Percentiles rank a stretch among this genome's conserved stretches.
phyloP scores from a whole-genome alignment of 805 yeast species.

The Zygosaccharomyces kombuchaensis region DNA sequence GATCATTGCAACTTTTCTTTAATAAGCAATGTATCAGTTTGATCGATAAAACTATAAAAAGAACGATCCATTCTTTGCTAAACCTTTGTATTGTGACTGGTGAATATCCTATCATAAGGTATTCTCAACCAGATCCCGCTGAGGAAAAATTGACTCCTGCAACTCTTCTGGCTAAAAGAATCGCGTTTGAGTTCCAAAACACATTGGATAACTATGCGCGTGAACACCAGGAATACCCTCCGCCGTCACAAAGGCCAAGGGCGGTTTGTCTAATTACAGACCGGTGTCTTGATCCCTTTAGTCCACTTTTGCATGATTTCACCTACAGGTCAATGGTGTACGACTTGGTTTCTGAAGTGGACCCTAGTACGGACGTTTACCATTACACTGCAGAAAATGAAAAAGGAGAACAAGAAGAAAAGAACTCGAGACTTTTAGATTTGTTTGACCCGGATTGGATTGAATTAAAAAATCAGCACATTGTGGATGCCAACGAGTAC shows the following conservation, averaged over 20 bases:
- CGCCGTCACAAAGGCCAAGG: slow-evolving; percentile 53
- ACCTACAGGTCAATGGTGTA: slow-evolving; percentile 88
- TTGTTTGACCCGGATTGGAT: slow-evolving; percentile 65
- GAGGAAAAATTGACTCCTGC: slow-evolving; percentile 49
- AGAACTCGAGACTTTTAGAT: slow-evolving; percentile 50
- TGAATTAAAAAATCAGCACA: slow-evolving; percentile 66
- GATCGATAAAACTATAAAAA: slow-evolving; percentile 52
- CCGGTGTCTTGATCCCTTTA: slow-evolving; percentile 74
- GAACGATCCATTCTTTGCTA: slow-evolving; percentile 61
- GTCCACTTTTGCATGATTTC: slow-evolving; percentile 86
- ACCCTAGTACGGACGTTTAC: slow-evolving; percentile 43
- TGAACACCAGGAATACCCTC: slow-evolving; percentile 58
- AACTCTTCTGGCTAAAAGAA: slow-evolving; percentile 55
- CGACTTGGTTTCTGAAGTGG: slow-evolving; percentile 55
- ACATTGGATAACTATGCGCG: slow-evolving; percentile 75
- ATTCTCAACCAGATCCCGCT: slow-evolving; percentile 50
- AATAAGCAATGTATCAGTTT: slow-evolving; percentile 59
- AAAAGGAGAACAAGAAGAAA: slow-evolving; percentile 40
- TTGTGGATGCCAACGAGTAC: slow-evolving; percentile 65
- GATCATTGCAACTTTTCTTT: slow-evolving; percentile 69
- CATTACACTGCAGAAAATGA: slow-evolving; percentile 55
- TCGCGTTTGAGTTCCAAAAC: slow-evolving; percentile 68
- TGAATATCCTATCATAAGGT: slow-evolving; percentile 84
- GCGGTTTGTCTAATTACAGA: slow-evolving; percentile 75
- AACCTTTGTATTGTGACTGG: slow-evolving; percentile 74